A percentile compares a stretch with the other conserved stretches of the same genome.
phyloP scores from a whole-genome alignment of 306 rosid genomes.

The Elaeagnus macrophylla region DNA sequence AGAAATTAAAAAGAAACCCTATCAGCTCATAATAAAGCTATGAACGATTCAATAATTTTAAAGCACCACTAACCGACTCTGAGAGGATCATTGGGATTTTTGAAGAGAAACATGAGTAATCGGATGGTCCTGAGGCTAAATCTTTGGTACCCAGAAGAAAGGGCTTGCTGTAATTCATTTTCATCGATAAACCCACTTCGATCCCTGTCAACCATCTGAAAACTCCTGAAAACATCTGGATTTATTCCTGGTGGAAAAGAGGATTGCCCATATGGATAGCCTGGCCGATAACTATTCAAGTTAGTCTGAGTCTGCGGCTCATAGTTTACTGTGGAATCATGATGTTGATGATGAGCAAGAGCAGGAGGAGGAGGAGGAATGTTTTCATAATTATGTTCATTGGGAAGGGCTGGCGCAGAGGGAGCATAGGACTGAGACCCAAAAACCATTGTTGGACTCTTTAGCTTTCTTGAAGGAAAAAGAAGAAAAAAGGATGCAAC shows the following conservation, averaged over 20 bases:
- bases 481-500: too few relatives aligned
- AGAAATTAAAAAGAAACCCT: too few relatives aligned
- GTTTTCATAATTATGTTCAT: conserved; percentile 10
- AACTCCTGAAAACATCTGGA: conserved; percentile 59
- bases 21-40: too few relatives aligned
- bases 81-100: conserved; percentile 35
- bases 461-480: too few relatives aligned
- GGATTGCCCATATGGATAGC: conserved; percentile 19
- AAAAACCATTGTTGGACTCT: conserved; percentile 38
- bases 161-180: conserved; percentile 68
- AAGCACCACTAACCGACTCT: conserved; percentile 38
- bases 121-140: conserved; percentile 71
- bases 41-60: too few relatives aligned
- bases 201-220: conserved; percentile 75
- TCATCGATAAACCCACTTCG: conserved; percentile 78
- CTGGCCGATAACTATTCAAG: conserved; percentile 19
- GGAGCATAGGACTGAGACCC: conserved; percentile 43
- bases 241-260: conserved; percentile 59
- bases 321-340: not conserved
- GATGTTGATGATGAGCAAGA: not conserved
- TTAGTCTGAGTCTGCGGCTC: not conserved
- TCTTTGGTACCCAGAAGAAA: conserved; percentile 59
- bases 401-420: conserved; percentile 45
- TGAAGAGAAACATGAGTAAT: conserved; percentile 71
- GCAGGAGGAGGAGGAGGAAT: conserved; percentile 11